Base-by-base conservation (phyloP, 305 asterid species). In the Stenogyne calaminthoides region DNA sequence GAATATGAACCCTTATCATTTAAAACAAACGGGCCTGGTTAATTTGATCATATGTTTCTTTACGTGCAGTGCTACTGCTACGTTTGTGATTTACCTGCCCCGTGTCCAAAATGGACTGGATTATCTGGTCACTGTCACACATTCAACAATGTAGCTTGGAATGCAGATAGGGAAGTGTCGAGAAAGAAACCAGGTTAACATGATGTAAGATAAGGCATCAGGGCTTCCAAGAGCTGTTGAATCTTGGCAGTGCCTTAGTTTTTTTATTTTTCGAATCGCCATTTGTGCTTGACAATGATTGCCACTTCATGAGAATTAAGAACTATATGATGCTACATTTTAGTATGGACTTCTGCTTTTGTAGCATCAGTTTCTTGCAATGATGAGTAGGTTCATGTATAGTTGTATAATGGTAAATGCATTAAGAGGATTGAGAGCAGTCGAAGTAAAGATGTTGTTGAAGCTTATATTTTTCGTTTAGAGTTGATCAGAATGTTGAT, bases 21-120 rank as follows among this genome's bases (percentile, higher is more conserved):
- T 3, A 40, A 40, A 40, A 1, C 3, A 9, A 40, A 40, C 46
- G 46, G 10, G 46, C 46, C 46, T 40, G 46, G 2, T 40, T 40
- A 3, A 3, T 40, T 40, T 11, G 5, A 0, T 16, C 66, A 37
- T 18, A 10, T 20, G 9, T 59, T 70, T 69, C 16, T 8, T 44
- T 34, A 20, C 55, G 0, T 77, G 86, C 88, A 87, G 93, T 88
- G 95, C 74, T 87, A 73, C 71, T 91, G 95, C 63, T 91, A 79
- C 15, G 91, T 91, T 9, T 91, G 97, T 55, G 96, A 91, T 81
- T 6, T 57, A 47, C 72, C 86, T 11, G 96, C 96, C 34, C 96
- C 97, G 2, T 91, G 96, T 76, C 19, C 60, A 39, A 76, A 71
- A 16, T 89, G 96, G 96, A 76, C n/a, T 5, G 90, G 86, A 66